Evolutionary conservation across 352 stramenopile species (phyloP), one percentile per base, ranked within the genome.

Genomic region (Chrysophaeum taylorii): DNA sequence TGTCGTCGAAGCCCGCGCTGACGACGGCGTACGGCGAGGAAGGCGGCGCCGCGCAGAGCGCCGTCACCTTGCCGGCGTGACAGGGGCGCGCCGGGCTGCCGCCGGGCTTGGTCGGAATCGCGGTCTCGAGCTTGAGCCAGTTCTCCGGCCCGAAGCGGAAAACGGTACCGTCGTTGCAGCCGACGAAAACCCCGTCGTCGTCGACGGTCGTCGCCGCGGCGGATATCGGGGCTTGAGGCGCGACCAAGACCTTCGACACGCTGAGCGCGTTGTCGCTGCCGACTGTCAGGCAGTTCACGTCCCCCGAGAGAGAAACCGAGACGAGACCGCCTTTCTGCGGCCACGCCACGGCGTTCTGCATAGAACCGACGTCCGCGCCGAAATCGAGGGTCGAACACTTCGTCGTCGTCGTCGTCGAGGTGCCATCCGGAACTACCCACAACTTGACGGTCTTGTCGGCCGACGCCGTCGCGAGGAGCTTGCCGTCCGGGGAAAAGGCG

Each of bases 371-470:
- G n/a, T 76, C 76, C 1, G 14, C 35, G 42, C 74, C 74, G 53
- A 93, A 87, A 62, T 79, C 87, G 72, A 92, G 89, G 69, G 80
- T 90, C n/a, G 79, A 87, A n/a, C n/a, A n/a, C n/a, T n/a, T n/a
- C n/a, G n/a, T n/a, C 4, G 87, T 68, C 0, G 45, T 5, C 16
- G 31, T 31, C 18, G 25, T 31, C 5, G 48, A 18, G 5, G 18
- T 25, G 53, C 15, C 2, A n/a, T 33, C 15, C 5, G 14, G 33
- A 82, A 93, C 78, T 64, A 92, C 83, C 82, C 93, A 94, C 39
- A 98, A 79, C 63, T 95, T 84, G 45, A 94, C 90, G 5, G 89
- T 97, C 78, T 97, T 97, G 82, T 98, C 94, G 2, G 92, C 93
- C 2, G 89, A 96, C 43, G 90, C 92, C 0, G 93, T 98, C 5